Conservation (phyloP, 2,329 filamentous ascomycete genomes). For the Massarina eburnea region DNA sequence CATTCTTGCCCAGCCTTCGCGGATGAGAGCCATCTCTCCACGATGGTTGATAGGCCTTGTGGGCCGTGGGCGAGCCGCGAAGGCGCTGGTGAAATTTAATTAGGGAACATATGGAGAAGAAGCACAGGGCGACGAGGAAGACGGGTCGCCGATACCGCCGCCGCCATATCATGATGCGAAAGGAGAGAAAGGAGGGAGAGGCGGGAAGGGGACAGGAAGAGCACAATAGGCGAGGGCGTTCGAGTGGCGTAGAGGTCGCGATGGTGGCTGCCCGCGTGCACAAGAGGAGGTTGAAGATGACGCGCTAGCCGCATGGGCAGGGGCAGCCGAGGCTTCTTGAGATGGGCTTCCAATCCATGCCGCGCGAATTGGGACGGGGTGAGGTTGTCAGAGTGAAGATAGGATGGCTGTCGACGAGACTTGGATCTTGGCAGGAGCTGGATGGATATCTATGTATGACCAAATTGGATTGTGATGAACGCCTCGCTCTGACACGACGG, state of each 20-base stretch:
- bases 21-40: neutral
- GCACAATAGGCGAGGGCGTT: too few species aligned
- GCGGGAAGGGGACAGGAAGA: neutral
- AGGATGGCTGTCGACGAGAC: too few species aligned
- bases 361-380: too few species aligned
- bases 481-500: too few species aligned
- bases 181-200: neutral
- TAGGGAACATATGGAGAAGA: neutral
- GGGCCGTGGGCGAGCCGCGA: neutral
- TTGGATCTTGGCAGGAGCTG: too few species aligned
- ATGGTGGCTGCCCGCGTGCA: neutral
- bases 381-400: too few species aligned
- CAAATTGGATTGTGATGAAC: neutral
- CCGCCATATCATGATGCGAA: conserved; percentile 2
- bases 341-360: too few species aligned
- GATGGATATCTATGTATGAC: neutral
- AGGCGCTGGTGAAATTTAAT: neutral
- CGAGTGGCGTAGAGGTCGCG: neutral
- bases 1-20: neutral
- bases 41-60: neutral
- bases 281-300: neutral
- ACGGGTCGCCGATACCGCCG: neutral
- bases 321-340: conserved; percentile 1
- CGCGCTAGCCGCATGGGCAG: conserved; percentile 1
- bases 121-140: neutral